These are phyloP conservation scores for Talaromyces sp. DNA, from an alignment of 2,329 filamentous ascomycete genomes.

Conservation along the genomic window DNA sequence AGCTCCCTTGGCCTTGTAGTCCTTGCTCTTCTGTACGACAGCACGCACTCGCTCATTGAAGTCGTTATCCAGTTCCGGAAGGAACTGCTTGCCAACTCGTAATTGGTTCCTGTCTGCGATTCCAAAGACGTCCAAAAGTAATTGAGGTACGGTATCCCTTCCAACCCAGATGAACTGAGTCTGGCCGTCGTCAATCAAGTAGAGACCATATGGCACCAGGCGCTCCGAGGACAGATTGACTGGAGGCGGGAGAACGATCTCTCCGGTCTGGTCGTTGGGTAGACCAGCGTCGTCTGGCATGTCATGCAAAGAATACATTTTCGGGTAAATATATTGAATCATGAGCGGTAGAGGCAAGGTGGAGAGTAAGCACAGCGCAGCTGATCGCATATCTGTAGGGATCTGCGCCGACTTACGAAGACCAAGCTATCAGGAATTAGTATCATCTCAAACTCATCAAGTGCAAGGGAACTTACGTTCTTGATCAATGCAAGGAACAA, in stretches of 20 bases:
- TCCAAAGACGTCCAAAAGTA: constrained; percentile 87
- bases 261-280: constrained; percentile 78
- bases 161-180: constrained; percentile 98
- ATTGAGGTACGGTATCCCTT: constrained; percentile 83
- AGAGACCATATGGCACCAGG: constrained; percentile 84
- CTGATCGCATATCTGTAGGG: constrained; percentile 87
- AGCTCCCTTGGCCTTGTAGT: constrained; percentile 80
- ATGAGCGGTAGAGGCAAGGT: constrained; percentile 85
- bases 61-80: constrained; percentile 89
- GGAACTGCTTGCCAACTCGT: constrained; percentile 82
- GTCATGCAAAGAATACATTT: constrained; percentile 83
- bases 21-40: constrained; percentile 86
- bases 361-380: constrained; percentile 88
- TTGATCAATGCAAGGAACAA: constrained; percentile 94
- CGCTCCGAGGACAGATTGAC: constrained; percentile 84
- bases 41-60: constrained; percentile 93
- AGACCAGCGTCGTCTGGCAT: constrained; percentile 93
- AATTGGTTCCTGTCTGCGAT: constrained; percentile 77
- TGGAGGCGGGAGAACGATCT: constrained; percentile 81
- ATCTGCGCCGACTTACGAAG: constrained; percentile 91
- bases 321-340: constrained; percentile 88
- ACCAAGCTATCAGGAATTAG: constrained; percentile 52
- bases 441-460: constrained; percentile 17
- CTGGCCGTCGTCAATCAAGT: constrained; percentile 94
- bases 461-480: constrained; percentile 60